Conservation (phyloP, 75 land plant genomes). For the Pseudotsuga menziesii region DNA sequence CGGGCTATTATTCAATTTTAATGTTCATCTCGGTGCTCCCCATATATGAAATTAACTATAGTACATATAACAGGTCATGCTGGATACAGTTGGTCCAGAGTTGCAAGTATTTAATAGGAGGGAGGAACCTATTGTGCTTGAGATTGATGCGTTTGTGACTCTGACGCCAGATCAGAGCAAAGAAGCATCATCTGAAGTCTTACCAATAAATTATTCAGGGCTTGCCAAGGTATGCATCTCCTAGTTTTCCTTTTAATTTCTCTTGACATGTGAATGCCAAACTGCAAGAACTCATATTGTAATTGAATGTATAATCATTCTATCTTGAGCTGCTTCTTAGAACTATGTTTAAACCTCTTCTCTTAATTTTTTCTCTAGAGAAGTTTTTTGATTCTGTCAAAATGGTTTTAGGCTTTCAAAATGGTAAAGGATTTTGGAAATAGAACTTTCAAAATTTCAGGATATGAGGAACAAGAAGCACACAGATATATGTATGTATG, state of each 20-base stretch:
- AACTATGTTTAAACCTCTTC: neutral
- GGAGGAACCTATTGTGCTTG: slow-evolving; percentile 56
- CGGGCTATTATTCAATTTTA: neutral
- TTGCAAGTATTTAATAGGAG: slow-evolving; percentile 67
- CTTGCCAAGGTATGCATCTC: slow-evolving; percentile 46
- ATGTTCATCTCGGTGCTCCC: neutral
- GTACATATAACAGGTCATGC: slow-evolving; percentile 59
- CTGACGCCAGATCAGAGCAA: slow-evolving; percentile 70
- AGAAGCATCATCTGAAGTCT: slow-evolving; percentile 57
- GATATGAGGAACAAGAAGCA: too few species aligned
- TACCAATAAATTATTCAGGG: slow-evolving; percentile 75
- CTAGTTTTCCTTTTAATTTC: neutral
- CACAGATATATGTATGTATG: too few species aligned
- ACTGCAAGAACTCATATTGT: neutral
- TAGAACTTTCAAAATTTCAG: too few species aligned
- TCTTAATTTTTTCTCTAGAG: neutral
- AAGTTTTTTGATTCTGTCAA: too few species aligned
- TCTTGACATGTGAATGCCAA: neutral
- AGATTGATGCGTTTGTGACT: slow-evolving; percentile 51
- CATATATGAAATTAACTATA: neutral
- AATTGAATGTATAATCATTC: neutral
- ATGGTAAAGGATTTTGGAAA: too few species aligned
- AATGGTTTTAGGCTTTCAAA: too few species aligned
- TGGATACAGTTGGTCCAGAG: slow-evolving; percentile 93
- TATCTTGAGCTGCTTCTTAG: neutral